Conservation (phyloP, 495 filamentous ascomycete genomes). For the Sordaria brevicollis region DNA sequence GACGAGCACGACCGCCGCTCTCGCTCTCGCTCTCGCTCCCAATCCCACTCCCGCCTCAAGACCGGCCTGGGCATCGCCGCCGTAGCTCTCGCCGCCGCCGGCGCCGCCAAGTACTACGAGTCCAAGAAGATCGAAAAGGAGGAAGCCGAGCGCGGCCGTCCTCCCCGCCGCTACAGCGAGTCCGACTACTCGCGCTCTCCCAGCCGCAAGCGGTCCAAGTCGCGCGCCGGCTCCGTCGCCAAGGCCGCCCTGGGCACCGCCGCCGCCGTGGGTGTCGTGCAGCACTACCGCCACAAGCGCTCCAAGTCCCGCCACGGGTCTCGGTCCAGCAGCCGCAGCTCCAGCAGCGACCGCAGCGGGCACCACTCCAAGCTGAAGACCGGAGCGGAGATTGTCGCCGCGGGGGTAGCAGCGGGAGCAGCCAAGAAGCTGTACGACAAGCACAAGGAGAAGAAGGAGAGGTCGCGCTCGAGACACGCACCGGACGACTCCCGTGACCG, state of each 20-base stretch:
- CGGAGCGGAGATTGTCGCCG: conserved; percentile 55
- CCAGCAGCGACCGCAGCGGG: conserved; percentile 24
- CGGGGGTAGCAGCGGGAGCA: conserved; percentile 68
- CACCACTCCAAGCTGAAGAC: conserved; percentile 39
- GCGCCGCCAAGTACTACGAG: conserved; percentile 66
- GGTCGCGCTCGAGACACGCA: conserved; percentile 26
- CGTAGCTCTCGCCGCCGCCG: conserved; percentile 62
- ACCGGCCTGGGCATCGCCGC: conserved; percentile 70
- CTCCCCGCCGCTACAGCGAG: conserved; percentile 49
- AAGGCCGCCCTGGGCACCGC: conserved; percentile 72
- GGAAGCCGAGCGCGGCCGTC: conserved; percentile 56
- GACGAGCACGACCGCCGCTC: conserved; percentile 25
- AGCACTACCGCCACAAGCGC: conserved; percentile 65
- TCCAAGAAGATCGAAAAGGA: conserved; percentile 58
- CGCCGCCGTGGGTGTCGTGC: conserved; percentile 63
- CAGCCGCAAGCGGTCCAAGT: conserved; percentile 41
- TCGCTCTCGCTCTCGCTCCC: conserved; percentile 47
- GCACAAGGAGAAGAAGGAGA: conserved; percentile 41
- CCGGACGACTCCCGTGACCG: conserved; percentile 43
- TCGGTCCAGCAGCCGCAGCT: conserved; percentile 54
- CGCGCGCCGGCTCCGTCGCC: conserved; percentile 58
- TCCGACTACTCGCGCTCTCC: conserved; percentile 22
- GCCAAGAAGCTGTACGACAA: conserved; percentile 74
- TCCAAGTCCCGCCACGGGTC: conserved; percentile 40
- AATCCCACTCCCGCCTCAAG: conserved; percentile 44